A percentile compares a stretch with the other conserved stretches of the same genome.
Conservation (phyloP, 1,284 basidiomycete genomes). For the Microbotryum saponariae region DNA sequence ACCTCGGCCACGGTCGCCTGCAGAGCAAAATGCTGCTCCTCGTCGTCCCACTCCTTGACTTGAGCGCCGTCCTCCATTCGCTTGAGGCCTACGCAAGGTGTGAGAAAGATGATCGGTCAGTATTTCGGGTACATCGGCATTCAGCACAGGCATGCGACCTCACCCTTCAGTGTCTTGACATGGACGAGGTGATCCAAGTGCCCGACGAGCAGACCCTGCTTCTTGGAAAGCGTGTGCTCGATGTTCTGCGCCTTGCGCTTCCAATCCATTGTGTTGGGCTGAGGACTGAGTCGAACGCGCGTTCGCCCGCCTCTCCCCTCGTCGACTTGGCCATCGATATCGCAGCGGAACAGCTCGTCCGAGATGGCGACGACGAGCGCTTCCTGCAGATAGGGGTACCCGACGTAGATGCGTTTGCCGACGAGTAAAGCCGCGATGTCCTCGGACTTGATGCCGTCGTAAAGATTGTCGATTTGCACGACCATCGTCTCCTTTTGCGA, state of each 20-base stretch:
- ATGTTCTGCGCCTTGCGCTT: slow-evolving; percentile 69
- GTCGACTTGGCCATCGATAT: slow-evolving; percentile 49
- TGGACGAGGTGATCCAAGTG: slow-evolving; percentile 71
- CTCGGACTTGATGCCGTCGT: slow-evolving; percentile 57
- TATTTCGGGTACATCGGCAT: background rate
- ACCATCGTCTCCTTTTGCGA: slow-evolving; percentile 88
- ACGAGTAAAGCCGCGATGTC: slow-evolving; percentile 68
- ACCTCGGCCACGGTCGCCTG: slow-evolving; percentile 75
- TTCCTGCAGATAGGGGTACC: slow-evolving; percentile 94
- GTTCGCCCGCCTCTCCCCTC: slow-evolving; percentile 50
- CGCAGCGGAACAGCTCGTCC: slow-evolving; percentile 80
- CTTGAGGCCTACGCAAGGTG: slow-evolving; percentile 58
- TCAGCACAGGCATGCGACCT: slow-evolving; percentile 22
- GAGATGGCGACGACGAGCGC: slow-evolving; percentile 79
- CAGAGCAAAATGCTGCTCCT: slow-evolving; percentile 75
- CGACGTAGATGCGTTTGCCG: slow-evolving; percentile 68
- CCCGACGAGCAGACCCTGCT: slow-evolving; percentile 77
- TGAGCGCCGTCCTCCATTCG: slow-evolving; percentile 81
- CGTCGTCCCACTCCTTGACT: slow-evolving; percentile 91
- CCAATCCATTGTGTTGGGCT: slow-evolving; percentile 50
- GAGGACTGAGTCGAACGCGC: slow-evolving; percentile 62
- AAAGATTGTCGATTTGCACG: slow-evolving; percentile 67
- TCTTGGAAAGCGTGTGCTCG: slow-evolving; percentile 80
- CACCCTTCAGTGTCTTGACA: slow-evolving; percentile 77
- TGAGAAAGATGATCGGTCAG: background rate